Base-by-base conservation (phyloP, 352 stramenopile genomes). In the Phytophthora tubulina region DNA sequence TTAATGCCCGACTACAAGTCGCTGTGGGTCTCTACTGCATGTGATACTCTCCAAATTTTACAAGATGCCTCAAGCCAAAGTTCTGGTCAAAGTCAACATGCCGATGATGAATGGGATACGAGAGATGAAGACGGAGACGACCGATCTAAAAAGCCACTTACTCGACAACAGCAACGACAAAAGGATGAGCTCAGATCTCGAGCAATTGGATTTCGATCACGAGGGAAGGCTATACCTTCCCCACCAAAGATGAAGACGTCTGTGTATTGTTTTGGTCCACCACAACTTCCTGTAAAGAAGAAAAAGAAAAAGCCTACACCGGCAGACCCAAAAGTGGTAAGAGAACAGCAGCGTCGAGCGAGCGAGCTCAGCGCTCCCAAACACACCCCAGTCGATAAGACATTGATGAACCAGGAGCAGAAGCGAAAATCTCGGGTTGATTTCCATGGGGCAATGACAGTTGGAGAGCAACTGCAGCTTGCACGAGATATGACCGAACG, bases 151-250 rank as follows among this genome's bases (percentile, higher is more conserved):
- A 89, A 84, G 14, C 68, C 58, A 4, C 60, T 89, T 0, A 90
- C 73, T 33, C 74, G 85, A 46, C 73, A 87, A 21, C 72, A 91
- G 31, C 88, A 95, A 42, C 80, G 83, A 10, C 76, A 89, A 35
- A 88, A 84, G 50, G 88, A 95, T 35, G 86, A 93, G 62, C 64
- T 90, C 3, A 76, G 88, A 50, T 93, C 84, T 60, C 81, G 79
- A n/a, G 80, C 81, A 4, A 62, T 92, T 27, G 80, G 72, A 0
- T 88, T 87, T 52, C 81, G 85, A 17, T 91, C 86, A 2, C 79
- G 86, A 53, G 73, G 61, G 13, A 94, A 94, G 59, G 84, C 83
- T 6, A 76, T 82, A 3, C 81, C 83, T 1, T 92, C 84, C 0
- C 84, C 84, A 8, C 61, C 67, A 1, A 88, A 84, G 50, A 6